Percentiles rank a stretch among this genome's conserved stretches.
Conservation (phyloP, 2,329 filamentous ascomycete species). For the Cladosporium sp. region DNA sequence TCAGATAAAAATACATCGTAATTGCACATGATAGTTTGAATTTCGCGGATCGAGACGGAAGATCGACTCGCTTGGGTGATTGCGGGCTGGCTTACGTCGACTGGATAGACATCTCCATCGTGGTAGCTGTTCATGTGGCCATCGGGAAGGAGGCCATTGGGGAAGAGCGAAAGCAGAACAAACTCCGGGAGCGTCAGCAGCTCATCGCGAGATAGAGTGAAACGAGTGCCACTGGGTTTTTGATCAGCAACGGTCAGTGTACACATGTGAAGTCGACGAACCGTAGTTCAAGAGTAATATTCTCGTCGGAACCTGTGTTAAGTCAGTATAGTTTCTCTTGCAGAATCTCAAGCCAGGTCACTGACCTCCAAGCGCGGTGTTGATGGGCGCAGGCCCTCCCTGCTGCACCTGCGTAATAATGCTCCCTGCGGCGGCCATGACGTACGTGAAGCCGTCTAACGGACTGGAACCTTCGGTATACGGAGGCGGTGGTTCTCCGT, state of each 20-base stretch:
- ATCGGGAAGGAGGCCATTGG: slow-evolving; percentile 96
- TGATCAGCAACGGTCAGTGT: slow-evolving; percentile 29
- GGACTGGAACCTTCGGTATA: slow-evolving; percentile 95
- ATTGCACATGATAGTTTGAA: slow-evolving; percentile 44
- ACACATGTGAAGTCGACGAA: slow-evolving; percentile 47
- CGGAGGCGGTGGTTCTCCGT: slow-evolving; percentile 90
- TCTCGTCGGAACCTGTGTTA: slow-evolving; percentile 72
- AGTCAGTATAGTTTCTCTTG: not conserved
- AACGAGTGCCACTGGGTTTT: slow-evolving; percentile 74
- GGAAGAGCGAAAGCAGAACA: slow-evolving; percentile 93
- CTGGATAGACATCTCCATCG: slow-evolving; percentile 91
- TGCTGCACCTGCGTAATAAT: slow-evolving; percentile 99
- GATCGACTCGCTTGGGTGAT: slow-evolving; percentile 35
- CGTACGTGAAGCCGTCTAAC: slow-evolving; percentile 86
- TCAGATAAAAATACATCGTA: slow-evolving; percentile 56
- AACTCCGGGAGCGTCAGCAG: slow-evolving; percentile 95
- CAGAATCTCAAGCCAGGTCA: not conserved
- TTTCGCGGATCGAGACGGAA: slow-evolving; percentile 39
- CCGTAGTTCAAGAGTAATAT: slow-evolving; percentile 92
- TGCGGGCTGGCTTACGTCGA: slow-evolving; percentile 71
- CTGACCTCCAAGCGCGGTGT: slow-evolving; percentile 74
- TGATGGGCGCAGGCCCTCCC: slow-evolving; percentile 79
- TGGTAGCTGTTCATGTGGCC: slow-evolving; percentile 92
- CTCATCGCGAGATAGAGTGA: slow-evolving; percentile 92
- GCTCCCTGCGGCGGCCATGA: slow-evolving; percentile 98